These are phyloP conservation scores for Arctium minus DNA, from an alignment of 129 eudicot species.

Conservation along the genomic window DNA sequence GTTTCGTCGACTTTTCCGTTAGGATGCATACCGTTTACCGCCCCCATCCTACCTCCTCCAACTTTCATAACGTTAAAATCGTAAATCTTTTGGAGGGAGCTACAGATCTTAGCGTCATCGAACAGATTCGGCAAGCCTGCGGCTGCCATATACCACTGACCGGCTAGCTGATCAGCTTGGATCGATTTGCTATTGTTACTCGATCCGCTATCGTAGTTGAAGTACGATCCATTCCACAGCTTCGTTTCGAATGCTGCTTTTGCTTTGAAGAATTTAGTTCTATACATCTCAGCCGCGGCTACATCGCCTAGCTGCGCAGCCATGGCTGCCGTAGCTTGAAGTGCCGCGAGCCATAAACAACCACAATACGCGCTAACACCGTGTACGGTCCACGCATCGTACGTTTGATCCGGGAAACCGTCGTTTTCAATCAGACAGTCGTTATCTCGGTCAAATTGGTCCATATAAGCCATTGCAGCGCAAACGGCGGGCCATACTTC, in stretches of 20 bases:
- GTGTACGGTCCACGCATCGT: slow-evolving; percentile 96
- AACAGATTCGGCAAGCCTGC: slow-evolving; percentile 86
- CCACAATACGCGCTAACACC: slow-evolving; percentile 97
- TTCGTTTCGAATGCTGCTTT: slow-evolving; percentile 65
- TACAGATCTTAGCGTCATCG: slow-evolving; percentile 55
- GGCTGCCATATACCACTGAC: slow-evolving; percentile 94
- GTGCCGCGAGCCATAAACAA: slow-evolving; percentile 89
- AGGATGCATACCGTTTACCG: slow-evolving; percentile 96
- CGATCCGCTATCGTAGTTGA: slow-evolving; percentile 91
- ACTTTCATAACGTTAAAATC: slow-evolving; percentile 93
- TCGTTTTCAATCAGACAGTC: slow-evolving; percentile 88
- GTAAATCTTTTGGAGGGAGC: slow-evolving; percentile 66
- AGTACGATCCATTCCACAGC: slow-evolving; percentile 91
- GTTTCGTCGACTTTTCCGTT: slow-evolving; percentile 91
- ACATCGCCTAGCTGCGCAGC: slow-evolving; percentile 77
- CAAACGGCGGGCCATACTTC: slow-evolving; percentile 97
- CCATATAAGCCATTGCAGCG: slow-evolving; percentile 97
- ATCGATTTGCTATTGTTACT: slow-evolving; percentile 90
- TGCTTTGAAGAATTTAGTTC: slow-evolving; percentile 55
- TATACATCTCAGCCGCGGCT: slow-evolving; percentile 64
- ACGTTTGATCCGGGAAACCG: slow-evolving; percentile 96
- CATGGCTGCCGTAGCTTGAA: slow-evolving; percentile 95
- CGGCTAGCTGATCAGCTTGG: slow-evolving; percentile 95
- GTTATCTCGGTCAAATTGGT: slow-evolving; percentile 73
- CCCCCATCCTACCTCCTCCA: slow-evolving; percentile 91